Evolutionary conservation across 805 yeast species (phyloP).

Genomic region (Cyberlindnera sargentensis): DNA sequence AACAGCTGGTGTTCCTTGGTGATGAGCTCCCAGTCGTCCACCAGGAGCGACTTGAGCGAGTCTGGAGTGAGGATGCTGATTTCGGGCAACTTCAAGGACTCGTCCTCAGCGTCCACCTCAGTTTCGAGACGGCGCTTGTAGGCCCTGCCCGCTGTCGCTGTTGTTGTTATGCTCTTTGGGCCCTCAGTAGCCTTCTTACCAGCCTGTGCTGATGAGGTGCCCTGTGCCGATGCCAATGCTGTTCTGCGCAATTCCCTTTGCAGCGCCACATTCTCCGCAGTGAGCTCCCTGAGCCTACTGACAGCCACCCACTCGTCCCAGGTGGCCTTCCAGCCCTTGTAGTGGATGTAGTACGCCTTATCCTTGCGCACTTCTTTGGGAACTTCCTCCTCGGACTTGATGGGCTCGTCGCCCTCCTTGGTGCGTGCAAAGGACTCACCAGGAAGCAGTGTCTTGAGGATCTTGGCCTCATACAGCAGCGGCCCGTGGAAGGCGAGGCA

Average conservation of each 20-base stretch:
- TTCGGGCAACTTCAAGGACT: slow-evolving; percentile 26
- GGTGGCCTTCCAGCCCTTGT: slow-evolving; percentile 90
- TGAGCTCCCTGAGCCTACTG: slow-evolving; percentile 60
- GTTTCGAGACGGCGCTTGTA: slow-evolving; percentile 24
- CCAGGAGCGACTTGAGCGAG: slow-evolving; percentile 59
- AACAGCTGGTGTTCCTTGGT: slow-evolving; percentile 75
- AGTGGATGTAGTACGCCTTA: slow-evolving; percentile 65
- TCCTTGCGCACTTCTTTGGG: slow-evolving; percentile 31
- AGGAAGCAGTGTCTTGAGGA: slow-evolving; percentile 56
- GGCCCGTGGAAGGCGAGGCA: slow-evolving; percentile 90
- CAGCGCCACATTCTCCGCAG: slow-evolving; percentile 57
- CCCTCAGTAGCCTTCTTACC: slow-evolving; percentile 12
- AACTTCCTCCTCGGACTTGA: slow-evolving; percentile 15
- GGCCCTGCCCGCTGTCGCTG: slow-evolving; percentile 11
- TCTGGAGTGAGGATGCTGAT: slow-evolving; percentile 56
- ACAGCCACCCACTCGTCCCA: slow-evolving; percentile 96
- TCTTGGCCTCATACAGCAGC: slow-evolving; percentile 79
- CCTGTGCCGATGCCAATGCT: slow-evolving; percentile 29
- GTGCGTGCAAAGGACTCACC: slow-evolving; percentile 33
- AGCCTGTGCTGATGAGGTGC: slow-evolving; percentile 10
- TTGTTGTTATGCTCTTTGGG: slow-evolving; percentile 6
- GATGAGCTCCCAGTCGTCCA: slow-evolving; percentile 90
- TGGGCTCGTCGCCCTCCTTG: slow-evolving; percentile 32
- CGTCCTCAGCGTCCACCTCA: slow-evolving; percentile 27
- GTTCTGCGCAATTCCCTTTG: slow-evolving; percentile 54